These are phyloP conservation scores for Clarireedia paspali DNA, from an alignment of 2,329 filamentous ascomycete species.

Conservation along the genomic window DNA sequence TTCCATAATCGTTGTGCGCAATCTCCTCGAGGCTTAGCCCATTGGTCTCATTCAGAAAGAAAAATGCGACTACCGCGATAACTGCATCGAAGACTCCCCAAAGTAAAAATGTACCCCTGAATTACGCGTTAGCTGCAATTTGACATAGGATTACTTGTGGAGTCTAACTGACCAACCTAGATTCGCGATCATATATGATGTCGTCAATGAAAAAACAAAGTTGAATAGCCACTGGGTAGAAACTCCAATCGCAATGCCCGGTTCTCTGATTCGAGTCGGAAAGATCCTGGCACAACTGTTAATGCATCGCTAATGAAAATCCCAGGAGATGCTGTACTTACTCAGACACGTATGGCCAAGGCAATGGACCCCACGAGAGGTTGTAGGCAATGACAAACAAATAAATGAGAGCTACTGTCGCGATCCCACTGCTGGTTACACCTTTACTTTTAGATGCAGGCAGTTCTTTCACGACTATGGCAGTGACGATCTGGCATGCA, in stretches of 20 bases:
- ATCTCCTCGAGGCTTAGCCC: slow-evolving; percentile 57
- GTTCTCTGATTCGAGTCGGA: slow-evolving; percentile 26
- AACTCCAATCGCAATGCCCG: slow-evolving; percentile 42
- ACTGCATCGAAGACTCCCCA: slow-evolving; percentile 38
- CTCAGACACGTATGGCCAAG: slow-evolving; percentile 42
- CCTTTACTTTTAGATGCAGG: slow-evolving; percentile 26
- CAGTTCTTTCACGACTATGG: slow-evolving; percentile 36
- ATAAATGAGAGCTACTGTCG: slow-evolving; percentile 47
- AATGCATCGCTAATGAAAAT: slow-evolving; percentile 36
- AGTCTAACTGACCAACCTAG: slow-evolving; percentile 31
- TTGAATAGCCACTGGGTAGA: slow-evolving; percentile 45
- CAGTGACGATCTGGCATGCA: slow-evolving; percentile 37
- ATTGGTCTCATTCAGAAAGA: slow-evolving; percentile 59
- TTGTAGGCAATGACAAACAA: slow-evolving; percentile 46
- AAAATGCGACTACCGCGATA: slow-evolving; percentile 37
- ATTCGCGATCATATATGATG: slow-evolving; percentile 42
- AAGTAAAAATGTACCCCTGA: slow-evolving; percentile 34
- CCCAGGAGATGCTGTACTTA: slow-evolving; percentile 32
- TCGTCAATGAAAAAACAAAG: slow-evolving; percentile 41
- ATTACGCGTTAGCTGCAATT: not conserved
- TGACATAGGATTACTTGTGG: not conserved
- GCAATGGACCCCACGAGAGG: slow-evolving; percentile 42
- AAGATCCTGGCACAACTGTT: not conserved
- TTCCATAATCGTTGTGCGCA: slow-evolving; percentile 14
- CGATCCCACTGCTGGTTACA: slow-evolving; percentile 37